These are phyloP conservation scores for Alloascoidea hylecoeti DNA, from an alignment of 805 yeast genomes.

Conservation along the genomic window DNA sequence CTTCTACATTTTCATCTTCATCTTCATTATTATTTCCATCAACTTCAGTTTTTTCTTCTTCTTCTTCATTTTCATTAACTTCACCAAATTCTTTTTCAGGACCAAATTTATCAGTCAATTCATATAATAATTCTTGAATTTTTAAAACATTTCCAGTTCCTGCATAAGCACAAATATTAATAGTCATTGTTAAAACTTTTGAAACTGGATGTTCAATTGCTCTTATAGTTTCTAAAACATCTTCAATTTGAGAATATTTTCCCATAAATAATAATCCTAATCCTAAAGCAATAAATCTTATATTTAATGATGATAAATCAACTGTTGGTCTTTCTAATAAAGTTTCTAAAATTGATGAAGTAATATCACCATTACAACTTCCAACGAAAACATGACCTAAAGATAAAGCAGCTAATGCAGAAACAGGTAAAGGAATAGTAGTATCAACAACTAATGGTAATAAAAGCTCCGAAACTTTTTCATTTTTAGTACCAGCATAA, in stretches of 20 bases:
- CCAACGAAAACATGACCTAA: slow-evolving; percentile 94
- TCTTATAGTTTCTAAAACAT: slow-evolving; percentile 83
- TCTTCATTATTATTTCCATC: too few species aligned
- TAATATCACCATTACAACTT: slow-evolving; percentile 86
- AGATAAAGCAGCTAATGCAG: slow-evolving; percentile 80
- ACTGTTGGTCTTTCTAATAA: slow-evolving; percentile 69
- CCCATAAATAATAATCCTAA: slow-evolving; percentile 87
- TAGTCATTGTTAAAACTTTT: slow-evolving; percentile 75
- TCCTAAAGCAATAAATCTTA: slow-evolving; percentile 82
- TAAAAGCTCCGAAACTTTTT: slow-evolving; percentile 63
- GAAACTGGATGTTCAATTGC: slow-evolving; percentile 95
- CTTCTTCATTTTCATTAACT: slow-evolving; percentile 44
- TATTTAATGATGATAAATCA: slow-evolving; percentile 77
- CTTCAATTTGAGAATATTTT: slow-evolving; percentile 86
- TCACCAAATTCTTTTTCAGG: slow-evolving; percentile 42
- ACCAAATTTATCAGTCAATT: slow-evolving; percentile 55
- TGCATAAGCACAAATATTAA: slow-evolving; percentile 87
- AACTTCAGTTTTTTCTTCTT: slow-evolving; percentile 32
- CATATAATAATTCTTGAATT: slow-evolving; percentile 81
- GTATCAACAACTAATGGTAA: slow-evolving; percentile 75
- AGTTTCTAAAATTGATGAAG: slow-evolving; percentile 84
- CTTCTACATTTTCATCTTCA: slow-evolving; percentile 20
- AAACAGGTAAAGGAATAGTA: slow-evolving; percentile 59
- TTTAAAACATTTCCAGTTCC: slow-evolving; percentile 96
- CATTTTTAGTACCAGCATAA: slow-evolving; percentile 87